phyloP scores from a whole-genome alignment of 345 rosid genomes.

The Carallia brachiata region DNA sequence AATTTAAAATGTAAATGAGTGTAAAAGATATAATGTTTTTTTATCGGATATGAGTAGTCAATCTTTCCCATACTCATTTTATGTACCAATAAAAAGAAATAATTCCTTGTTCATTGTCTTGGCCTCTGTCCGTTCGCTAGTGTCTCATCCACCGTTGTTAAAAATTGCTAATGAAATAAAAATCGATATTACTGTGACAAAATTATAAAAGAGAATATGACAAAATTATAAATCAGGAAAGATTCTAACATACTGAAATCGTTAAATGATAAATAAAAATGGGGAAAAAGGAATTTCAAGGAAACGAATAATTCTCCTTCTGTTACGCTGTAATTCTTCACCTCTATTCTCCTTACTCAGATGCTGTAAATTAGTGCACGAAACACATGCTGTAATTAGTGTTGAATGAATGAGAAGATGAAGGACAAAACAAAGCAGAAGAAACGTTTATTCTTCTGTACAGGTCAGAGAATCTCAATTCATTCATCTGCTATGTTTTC shows the following conservation, averaged over 20 bases:
- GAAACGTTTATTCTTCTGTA: neutral
- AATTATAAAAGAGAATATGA: no score
- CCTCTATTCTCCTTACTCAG: neutral
- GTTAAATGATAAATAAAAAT: neutral
- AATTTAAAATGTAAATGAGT: no score
- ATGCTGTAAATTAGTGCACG: no score
- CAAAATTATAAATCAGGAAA: no score
- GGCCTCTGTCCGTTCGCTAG: neutral
- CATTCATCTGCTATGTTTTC: neutral
- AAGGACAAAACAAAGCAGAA: no score
- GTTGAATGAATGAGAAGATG: neutral
- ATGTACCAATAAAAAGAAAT: no score
- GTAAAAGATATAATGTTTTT: no score
- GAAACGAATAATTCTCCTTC: neutral
- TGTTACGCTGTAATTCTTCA: neutral
- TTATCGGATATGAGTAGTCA: no score
- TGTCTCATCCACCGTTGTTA: slow-evolving; percentile 7
- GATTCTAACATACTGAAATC: no score
- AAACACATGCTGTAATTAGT: neutral
- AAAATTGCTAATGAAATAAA: neutral
- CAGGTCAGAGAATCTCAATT: neutral
- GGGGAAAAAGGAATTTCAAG: neutral
- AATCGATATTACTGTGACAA: neutral
- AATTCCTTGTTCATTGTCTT: neutral
- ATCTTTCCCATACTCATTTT: no score